phyloP scores from a whole-genome alignment of 257 asterid genomes.

The Scutellaria minor region DNA sequence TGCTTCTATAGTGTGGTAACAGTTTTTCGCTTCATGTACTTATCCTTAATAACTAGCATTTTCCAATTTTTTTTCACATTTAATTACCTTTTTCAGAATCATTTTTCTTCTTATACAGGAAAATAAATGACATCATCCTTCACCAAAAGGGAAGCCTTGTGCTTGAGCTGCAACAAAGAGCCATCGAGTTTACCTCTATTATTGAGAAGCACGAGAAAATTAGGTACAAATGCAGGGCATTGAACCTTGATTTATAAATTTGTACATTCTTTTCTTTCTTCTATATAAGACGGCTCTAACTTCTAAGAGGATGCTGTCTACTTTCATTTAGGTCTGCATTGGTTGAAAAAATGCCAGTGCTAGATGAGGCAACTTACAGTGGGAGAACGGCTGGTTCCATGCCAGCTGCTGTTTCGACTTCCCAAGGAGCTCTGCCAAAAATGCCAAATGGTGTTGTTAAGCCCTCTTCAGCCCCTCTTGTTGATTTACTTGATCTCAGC shows the following conservation, averaged over 20 bases:
- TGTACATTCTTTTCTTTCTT: constrained; percentile 27
- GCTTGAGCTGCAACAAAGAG: constrained; percentile 98
- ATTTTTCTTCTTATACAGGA: constrained; percentile 55
- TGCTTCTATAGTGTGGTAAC: constrained; percentile 15
- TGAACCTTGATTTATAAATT: constrained; percentile 22
- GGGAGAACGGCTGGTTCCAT: constrained; percentile 87
- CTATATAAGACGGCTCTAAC: constrained; percentile 14
- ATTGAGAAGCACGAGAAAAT: constrained; percentile 78
- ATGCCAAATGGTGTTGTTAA: constrained; percentile 85
- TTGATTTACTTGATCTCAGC: constrained; percentile 86
- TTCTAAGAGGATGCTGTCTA: constrained; percentile 35
- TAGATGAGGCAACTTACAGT: constrained; percentile 84
- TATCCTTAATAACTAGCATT: not conserved
- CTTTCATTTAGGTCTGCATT: constrained; percentile 66
- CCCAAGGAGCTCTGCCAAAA: constrained; percentile 71
- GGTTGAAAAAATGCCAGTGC: constrained; percentile 96
- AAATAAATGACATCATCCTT: constrained; percentile 64
- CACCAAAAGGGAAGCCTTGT: constrained; percentile 88
- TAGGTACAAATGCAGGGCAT: constrained; percentile 51
- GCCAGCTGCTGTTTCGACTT: constrained; percentile 74
- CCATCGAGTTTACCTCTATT: constrained; percentile 86
- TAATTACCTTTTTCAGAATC: constrained; percentile 24
- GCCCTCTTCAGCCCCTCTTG: constrained; percentile 70
- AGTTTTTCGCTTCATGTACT: constrained; percentile 9
- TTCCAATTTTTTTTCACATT: constrained; percentile 10